Conservation (phyloP, 2,329 filamentous ascomycete genomes). For the Clonostachys rhizophaga region DNA sequence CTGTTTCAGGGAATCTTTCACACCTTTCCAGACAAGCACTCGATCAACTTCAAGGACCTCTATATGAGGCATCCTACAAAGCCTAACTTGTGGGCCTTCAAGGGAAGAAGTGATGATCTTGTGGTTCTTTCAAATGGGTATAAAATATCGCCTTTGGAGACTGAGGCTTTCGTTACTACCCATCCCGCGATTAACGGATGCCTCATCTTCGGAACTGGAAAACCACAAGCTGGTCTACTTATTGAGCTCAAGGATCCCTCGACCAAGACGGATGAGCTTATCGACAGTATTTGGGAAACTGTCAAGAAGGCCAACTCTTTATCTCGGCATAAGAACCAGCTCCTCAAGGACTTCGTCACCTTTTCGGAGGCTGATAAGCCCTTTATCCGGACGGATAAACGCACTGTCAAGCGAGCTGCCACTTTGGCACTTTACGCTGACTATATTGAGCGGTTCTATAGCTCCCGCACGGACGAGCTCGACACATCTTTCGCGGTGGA, state of each 20-base stretch:
- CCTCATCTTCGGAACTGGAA: constrained; percentile 23
- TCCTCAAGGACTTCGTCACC: constrained; percentile 17
- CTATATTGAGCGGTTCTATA: constrained; percentile 42
- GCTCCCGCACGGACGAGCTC: constrained; percentile 8
- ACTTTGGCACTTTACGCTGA: constrained; percentile 31
- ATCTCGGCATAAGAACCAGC: constrained; percentile 26
- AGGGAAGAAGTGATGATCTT: constrained; percentile 29
- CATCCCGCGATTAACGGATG: constrained; percentile 20
- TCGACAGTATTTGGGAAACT: constrained; percentile 37
- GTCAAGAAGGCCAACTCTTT: constrained; percentile 39
- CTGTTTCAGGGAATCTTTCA: constrained; percentile 30
- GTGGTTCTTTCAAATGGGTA: constrained; percentile 33
- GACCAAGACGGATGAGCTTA: constrained; percentile 16
- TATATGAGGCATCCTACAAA: constrained; percentile 27
- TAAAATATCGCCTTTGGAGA: constrained; percentile 32
- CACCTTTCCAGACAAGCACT: constrained; percentile 29
- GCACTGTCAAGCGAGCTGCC: constrained; percentile 33
- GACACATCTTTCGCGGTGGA: constrained; percentile 8
- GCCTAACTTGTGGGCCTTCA: constrained; percentile 22
- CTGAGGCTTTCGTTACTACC: constrained; percentile 22
- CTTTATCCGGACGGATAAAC: constrained; percentile 37
- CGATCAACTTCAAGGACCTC: constrained; percentile 39
- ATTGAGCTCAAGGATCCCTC: constrained; percentile 33
- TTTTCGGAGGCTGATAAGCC: constrained; percentile 33
- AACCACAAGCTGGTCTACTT: constrained; percentile 15